Conservation (phyloP, 2,329 filamentous ascomycete species). For the Akanthomyces muscarius region DNA sequence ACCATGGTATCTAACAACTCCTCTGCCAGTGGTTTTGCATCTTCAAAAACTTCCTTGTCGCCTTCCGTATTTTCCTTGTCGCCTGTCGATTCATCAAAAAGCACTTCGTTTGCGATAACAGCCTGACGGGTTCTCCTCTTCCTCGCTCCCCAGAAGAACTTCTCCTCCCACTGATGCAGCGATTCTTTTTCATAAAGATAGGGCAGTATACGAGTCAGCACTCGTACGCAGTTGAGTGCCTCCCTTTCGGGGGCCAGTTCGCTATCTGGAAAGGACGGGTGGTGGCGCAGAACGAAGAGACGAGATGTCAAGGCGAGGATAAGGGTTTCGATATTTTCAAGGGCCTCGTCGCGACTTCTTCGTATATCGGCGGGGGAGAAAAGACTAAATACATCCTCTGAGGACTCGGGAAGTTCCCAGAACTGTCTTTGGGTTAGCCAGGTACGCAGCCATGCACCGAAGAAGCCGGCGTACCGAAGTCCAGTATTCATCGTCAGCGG, state of each 20-base stretch:
- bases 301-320: conserved; percentile 79
- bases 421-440: conserved; percentile 55
- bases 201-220: conserved; percentile 83
- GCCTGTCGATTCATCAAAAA: conserved; percentile 73
- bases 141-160: conserved; percentile 83
- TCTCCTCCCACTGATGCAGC: conserved; percentile 80
- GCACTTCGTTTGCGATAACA: conserved; percentile 65
- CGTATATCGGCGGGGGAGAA: conserved; percentile 88
- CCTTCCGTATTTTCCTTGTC: conserved; percentile 45
- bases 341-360: conserved; percentile 76
- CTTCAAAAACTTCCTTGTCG: conserved; percentile 64
- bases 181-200: conserved; percentile 89
- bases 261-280: conserved; percentile 84
- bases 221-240: conserved; percentile 90
- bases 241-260: conserved; percentile 81
- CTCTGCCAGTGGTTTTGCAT: conserved; percentile 82
- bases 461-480: conserved; percentile 62
- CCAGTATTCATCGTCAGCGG: conserved; percentile 89
- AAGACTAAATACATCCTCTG: conserved; percentile 94
- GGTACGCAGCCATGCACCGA: conserved; percentile 3
- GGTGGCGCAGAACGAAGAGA: conserved; percentile 76
- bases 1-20: conserved; percentile 87
- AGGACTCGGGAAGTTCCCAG: conserved; percentile 93
- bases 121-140: conserved; percentile 67
- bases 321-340: conserved; percentile 86